Evolutionary conservation across 2,329 filamentous ascomycete genomes (phyloP).

Genomic region (Esteya vermicola): DNA sequence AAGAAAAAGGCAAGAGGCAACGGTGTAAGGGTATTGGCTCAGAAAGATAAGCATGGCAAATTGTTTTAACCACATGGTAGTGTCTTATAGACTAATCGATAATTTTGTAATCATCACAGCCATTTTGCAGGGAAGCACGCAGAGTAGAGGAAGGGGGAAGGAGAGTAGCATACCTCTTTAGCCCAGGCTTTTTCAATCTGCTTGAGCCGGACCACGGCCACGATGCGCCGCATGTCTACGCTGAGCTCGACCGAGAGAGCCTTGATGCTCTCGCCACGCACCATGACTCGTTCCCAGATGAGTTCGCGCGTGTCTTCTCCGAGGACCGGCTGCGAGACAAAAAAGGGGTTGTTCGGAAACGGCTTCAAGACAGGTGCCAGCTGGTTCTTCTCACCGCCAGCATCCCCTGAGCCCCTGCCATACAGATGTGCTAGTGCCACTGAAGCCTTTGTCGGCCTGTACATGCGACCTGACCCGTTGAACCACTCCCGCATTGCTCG

Average conservation of each 20-base stretch:
- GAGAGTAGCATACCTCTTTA: slow-evolving; percentile 47
- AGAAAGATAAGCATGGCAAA: slow-evolving; percentile 42
- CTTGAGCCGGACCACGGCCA: slow-evolving; percentile 73
- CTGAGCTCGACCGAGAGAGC: slow-evolving; percentile 63
- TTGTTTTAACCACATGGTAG: slow-evolving; percentile 67
- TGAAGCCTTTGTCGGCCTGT: neutral
- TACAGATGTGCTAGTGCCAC: neutral
- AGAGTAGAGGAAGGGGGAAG: slow-evolving; percentile 1
- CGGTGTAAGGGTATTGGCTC: too few relatives aligned
- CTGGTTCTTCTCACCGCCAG: neutral
- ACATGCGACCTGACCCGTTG: neutral
- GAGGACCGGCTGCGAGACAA: slow-evolving; percentile 58
- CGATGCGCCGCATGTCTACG: slow-evolving; percentile 72
- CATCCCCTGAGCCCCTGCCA: neutral
- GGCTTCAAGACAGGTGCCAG: slow-evolving; percentile 23
- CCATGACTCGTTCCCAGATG: slow-evolving; percentile 56
- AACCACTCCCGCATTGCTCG: slow-evolving; percentile 3
- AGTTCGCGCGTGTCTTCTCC: slow-evolving; percentile 58
- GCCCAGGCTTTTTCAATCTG: slow-evolving; percentile 71
- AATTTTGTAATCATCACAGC: slow-evolving; percentile 48
- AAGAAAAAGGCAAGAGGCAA: slow-evolving; percentile 5
- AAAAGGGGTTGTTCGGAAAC: slow-evolving; percentile 61
- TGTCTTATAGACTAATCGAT: slow-evolving; percentile 99
- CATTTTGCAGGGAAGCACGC: neutral
- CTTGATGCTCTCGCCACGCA: slow-evolving; percentile 54